phyloP scores from a whole-genome alignment of 371 early-diverging fungal species.

The Choanephora cucurbitarum region DNA sequence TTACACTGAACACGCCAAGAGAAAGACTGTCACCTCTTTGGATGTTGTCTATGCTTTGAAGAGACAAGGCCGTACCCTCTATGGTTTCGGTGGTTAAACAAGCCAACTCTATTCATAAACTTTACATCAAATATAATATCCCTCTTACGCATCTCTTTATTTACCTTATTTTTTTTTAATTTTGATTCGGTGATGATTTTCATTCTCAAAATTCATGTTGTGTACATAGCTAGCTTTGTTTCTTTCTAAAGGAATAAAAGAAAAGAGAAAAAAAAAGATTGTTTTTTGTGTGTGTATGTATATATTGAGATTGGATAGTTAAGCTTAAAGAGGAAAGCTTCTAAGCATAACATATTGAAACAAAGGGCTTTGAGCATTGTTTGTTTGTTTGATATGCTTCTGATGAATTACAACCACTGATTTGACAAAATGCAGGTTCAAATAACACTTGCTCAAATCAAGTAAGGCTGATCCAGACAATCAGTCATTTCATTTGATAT shows the following conservation, averaged over 20 bases:
- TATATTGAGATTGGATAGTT: too few species aligned
- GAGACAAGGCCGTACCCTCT: conserved; percentile 97
- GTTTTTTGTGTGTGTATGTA: too few species aligned
- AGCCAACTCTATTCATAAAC: conserved; percentile 2
- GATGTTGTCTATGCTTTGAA: conserved; percentile 97
- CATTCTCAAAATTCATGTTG: conserved; percentile 22
- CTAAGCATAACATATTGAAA: too few species aligned
- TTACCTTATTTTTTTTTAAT: conserved; percentile 11
- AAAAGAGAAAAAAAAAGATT: not conserved
- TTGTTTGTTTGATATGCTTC: too few species aligned
- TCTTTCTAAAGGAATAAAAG: conserved; percentile 5
- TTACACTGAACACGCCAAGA: conserved; percentile 99
- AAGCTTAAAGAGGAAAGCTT: too few species aligned
- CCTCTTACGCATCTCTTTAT: conserved; percentile 6
- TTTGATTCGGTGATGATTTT: conserved; percentile 10
- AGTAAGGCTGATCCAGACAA: too few species aligned
- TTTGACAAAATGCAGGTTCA: too few species aligned
- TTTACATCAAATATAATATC: conserved; percentile 6
- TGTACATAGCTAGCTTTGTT: conserved; percentile 23
- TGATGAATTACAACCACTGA: too few species aligned
- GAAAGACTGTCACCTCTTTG: conserved; percentile 95
- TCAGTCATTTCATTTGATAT: too few species aligned
- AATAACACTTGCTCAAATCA: too few species aligned
- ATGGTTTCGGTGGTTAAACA: conserved; percentile 43
- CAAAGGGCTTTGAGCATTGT: too few species aligned